These are phyloP conservation scores for Wickerhamomyces canadensis DNA, from an alignment of 805 yeast species.

Conservation along the genomic window DNA sequence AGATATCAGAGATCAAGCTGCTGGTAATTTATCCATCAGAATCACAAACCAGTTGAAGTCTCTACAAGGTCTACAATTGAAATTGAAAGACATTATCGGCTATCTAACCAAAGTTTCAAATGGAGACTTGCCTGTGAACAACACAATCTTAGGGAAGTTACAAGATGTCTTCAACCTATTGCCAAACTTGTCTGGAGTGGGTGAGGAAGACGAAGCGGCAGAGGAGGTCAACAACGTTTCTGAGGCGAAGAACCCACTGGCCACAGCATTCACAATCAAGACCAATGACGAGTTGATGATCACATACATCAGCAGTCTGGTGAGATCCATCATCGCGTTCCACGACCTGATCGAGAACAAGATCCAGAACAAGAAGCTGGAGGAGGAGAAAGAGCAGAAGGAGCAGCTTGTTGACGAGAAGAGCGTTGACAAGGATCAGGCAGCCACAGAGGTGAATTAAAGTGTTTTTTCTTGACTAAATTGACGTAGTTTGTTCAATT, in stretches of 20 bases:
- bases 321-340: constrained; percentile 92
- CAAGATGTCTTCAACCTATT: constrained; percentile 92
- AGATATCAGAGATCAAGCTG: constrained; percentile 94
- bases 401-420: constrained; percentile 6
- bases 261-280: constrained; percentile 81
- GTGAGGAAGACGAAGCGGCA: constrained; percentile 30
- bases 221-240: constrained; percentile 20
- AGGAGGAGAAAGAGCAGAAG: constrained; percentile 21
- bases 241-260: constrained; percentile 45
- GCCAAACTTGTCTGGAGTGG: constrained; percentile 59
- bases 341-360: constrained; percentile 96
- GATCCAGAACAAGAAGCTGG: constrained; percentile 64
- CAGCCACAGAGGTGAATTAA: background rate
- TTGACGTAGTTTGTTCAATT: background rate
- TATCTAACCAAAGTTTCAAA: constrained; percentile 72
- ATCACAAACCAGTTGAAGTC: constrained; percentile 88
- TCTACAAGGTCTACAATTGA: constrained; percentile 75
- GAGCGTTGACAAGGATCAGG: constrained; percentile 4
- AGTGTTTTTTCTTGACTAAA: background rate
- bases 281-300: constrained; percentile 97
- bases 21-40: constrained; percentile 82
- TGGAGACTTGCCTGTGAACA: constrained; percentile 79
- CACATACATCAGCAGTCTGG: constrained; percentile 82
- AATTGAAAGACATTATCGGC: constrained; percentile 68
- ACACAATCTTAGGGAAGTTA: constrained; percentile 81